phyloP scores from a whole-genome alignment of 345 rosid genomes.

The Eucalyptus guilfoylei region DNA sequence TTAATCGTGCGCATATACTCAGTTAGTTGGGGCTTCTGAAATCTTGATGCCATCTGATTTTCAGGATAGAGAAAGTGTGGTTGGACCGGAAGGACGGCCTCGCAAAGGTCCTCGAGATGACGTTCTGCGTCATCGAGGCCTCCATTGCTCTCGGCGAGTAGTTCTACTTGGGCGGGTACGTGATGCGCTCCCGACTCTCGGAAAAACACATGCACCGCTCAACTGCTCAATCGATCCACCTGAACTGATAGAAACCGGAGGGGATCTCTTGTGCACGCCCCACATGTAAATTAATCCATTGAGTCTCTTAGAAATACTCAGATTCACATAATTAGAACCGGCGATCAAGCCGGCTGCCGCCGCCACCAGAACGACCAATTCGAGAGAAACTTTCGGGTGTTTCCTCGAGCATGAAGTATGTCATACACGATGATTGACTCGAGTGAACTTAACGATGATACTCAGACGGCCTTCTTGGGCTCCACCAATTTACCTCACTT shows the following conservation, averaged over 20 bases:
- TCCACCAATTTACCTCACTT: neutral
- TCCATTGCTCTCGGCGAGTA: too few relatives aligned
- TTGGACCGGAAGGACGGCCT: slow-evolving; percentile 75
- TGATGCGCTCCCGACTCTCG: too few relatives aligned
- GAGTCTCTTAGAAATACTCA: neutral
- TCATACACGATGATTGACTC: neutral
- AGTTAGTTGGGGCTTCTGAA: neutral
- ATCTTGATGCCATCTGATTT: neutral
- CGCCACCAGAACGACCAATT: neutral
- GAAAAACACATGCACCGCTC: too few relatives aligned
- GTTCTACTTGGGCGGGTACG: too few relatives aligned
- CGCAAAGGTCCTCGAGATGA: slow-evolving; percentile 59
- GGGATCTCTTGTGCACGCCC: neutral
- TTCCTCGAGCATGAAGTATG: neutral
- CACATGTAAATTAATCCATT: neutral
- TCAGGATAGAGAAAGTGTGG: slow-evolving; percentile 83
- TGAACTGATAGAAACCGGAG: neutral
- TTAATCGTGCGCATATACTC: neutral
- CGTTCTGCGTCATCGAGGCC: slow-evolving; percentile 77
- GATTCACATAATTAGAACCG: neutral
- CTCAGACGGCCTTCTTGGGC: neutral
- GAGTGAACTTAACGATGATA: neutral
- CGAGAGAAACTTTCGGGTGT: neutral
- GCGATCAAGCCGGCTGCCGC: neutral
- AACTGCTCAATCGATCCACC: too few relatives aligned